Conservation (phyloP, 2,329 filamentous ascomycete genomes). For the Diaporthe vaccinii region DNA sequence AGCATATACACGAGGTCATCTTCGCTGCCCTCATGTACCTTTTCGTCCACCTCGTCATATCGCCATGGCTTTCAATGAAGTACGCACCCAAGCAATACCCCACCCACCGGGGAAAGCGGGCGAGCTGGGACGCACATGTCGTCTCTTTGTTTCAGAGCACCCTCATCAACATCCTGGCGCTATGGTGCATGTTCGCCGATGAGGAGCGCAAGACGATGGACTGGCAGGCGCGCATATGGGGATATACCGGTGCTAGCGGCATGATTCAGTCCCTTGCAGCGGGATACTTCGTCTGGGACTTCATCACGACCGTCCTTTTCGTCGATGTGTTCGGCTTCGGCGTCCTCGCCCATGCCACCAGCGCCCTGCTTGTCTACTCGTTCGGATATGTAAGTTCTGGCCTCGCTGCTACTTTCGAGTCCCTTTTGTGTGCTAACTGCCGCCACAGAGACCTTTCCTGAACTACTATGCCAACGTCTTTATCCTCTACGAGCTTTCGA, state of each 20-base stretch:
- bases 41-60: constrained; percentile 74
- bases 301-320: constrained; percentile 77
- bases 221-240: constrained; percentile 79
- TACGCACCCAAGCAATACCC: constrained; percentile 76
- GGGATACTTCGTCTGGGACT: constrained; percentile 89
- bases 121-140: constrained; percentile 90
- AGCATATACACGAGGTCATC: constrained; percentile 84
- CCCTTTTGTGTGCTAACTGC: constrained; percentile 7
- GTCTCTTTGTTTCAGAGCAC: constrained; percentile 85
- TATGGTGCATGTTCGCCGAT: constrained; percentile 80
- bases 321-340: constrained; percentile 81
- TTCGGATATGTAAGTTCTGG: constrained; percentile 80
- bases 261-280: constrained; percentile 82
- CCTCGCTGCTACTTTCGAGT: not conserved
- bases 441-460: constrained; percentile 80
- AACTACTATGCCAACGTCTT: constrained; percentile 87
- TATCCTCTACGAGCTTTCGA: constrained; percentile 89
- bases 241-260: constrained; percentile 79
- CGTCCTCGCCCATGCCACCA: constrained; percentile 82
- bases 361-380: constrained; percentile 79
- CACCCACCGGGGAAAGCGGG: constrained; percentile 72
- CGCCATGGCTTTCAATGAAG: constrained; percentile 74
- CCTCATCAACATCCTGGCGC: constrained; percentile 78
- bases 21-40: constrained; percentile 77
- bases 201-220: constrained; percentile 76